Conservation (phyloP, 2,329 filamentous ascomycete genomes). For the Botrytis fragariae region DNA sequence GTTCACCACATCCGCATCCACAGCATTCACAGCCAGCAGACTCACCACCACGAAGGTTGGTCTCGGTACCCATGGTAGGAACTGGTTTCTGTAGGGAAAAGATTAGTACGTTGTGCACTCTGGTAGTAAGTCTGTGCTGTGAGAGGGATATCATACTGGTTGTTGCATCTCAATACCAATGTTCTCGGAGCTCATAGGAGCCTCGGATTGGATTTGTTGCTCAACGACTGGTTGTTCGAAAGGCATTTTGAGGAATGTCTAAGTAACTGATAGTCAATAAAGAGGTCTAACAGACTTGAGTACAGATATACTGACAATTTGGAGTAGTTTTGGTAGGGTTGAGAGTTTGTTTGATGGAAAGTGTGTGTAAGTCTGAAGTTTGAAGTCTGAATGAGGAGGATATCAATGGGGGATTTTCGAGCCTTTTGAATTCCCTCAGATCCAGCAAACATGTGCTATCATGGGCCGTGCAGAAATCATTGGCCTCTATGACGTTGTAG, state of each 20-base stretch:
- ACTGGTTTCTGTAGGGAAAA: slow-evolving; percentile 24
- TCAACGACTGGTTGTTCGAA: slow-evolving; percentile 29
- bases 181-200: slow-evolving; percentile 32
- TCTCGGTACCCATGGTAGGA: slow-evolving; percentile 20
- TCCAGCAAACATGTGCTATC: neutral
- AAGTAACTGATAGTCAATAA: neutral
- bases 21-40: slow-evolving; percentile 21
- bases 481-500: slow-evolving; percentile 1
- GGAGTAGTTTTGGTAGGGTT: neutral
- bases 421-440: slow-evolving; percentile 10
- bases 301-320: neutral
- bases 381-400: neutral
- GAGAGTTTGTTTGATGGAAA: neutral
- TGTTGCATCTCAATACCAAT: slow-evolving; percentile 30
- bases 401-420: neutral
- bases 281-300: neutral
- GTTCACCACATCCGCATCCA: slow-evolving; percentile 24
- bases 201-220: slow-evolving; percentile 34
- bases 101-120: slow-evolving; percentile 7
- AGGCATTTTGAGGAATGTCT: slow-evolving; percentile 31
- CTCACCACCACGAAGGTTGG: slow-evolving; percentile 26
- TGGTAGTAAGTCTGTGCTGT: neutral
- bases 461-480: neutral
- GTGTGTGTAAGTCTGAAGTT: neutral
- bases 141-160: slow-evolving; percentile 29